phyloP scores from a whole-genome alignment of 805 yeast genomes.

The Torulaspora indica region DNA sequence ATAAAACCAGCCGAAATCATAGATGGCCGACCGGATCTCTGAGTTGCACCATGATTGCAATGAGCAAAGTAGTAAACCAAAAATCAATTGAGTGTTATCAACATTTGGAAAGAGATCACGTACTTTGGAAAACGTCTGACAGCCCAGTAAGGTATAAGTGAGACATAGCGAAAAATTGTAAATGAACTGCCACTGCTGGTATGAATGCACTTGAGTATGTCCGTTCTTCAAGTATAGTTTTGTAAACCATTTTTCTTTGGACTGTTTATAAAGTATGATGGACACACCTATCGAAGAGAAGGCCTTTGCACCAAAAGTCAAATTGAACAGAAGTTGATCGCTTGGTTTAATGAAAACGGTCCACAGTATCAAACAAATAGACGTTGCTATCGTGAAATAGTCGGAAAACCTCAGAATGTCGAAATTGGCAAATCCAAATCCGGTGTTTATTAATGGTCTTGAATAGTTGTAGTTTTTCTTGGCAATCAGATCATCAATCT shows the following conservation, averaged over 20 bases:
- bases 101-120: constrained; percentile 21
- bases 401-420: constrained; percentile 62
- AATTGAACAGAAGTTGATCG: constrained; percentile 32
- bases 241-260: constrained; percentile 58
- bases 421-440: constrained; percentile 49
- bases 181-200: constrained; percentile 66
- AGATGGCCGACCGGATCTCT: constrained; percentile 65
- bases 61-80: constrained; percentile 51
- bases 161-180: constrained; percentile 50
- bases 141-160: constrained; percentile 52
- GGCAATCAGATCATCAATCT: constrained; percentile 36
- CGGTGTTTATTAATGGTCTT: constrained; percentile 52
- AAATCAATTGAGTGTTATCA: constrained; percentile 41
- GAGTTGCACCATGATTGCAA: constrained; percentile 66
- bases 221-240: constrained; percentile 60
- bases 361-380: constrained; percentile 40
- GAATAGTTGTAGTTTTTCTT: constrained; percentile 42
- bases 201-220: constrained; percentile 57
- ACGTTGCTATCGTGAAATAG: constrained; percentile 44
- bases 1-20: constrained; percentile 85
- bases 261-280: constrained; percentile 52
- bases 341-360: constrained; percentile 31
- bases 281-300: constrained; percentile 50
- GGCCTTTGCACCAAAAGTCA: constrained; percentile 46
- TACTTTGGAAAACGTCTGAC: constrained; percentile 36